A percentile compares a stretch with the other conserved stretches of the same genome.
Conservation (phyloP, 192 early-diverging fungal genomes). For the Pilobolus umbonatus region DNA sequence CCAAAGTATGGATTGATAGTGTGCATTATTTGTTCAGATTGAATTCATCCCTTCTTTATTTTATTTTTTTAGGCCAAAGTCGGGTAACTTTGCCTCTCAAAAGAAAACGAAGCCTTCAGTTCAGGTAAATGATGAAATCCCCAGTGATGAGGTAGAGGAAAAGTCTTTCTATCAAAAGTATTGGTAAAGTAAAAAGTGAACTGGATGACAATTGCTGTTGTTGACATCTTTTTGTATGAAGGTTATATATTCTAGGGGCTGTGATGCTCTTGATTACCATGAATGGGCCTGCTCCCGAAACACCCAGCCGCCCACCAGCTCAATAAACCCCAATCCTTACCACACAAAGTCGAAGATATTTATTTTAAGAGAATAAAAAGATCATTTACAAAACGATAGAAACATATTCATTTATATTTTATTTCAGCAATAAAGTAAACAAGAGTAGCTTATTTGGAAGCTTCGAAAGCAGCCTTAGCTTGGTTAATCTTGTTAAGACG, state of each 20-base stretch:
- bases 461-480: conserved; percentile 57
- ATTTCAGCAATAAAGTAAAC: conserved; percentile 3
- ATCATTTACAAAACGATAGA: neutral
- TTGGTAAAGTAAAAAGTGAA: no score
- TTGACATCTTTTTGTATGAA: no score
- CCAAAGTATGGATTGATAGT: conserved; percentile 5
- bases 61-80: conserved; percentile 11
- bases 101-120: neutral
- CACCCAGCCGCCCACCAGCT: no score
- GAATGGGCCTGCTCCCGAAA: no score
- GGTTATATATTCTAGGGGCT: no score
- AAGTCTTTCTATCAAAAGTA: conserved; percentile 37
- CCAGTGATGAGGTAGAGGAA: conserved; percentile 23
- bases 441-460: conserved; percentile 2
- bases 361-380: neutral
- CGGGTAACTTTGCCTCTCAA: conserved; percentile 14
- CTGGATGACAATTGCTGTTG: no score
- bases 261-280: no score
- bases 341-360: no score
- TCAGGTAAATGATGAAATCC: conserved; percentile 2
- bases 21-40: neutral
- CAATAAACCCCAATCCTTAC: no score
- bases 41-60: neutral
- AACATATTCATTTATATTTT: neutral
- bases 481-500: conserved; percentile 82